Conservation (phyloP, 2,329 filamentous ascomycete species). For the Sporothrix pseudoabietina region DNA sequence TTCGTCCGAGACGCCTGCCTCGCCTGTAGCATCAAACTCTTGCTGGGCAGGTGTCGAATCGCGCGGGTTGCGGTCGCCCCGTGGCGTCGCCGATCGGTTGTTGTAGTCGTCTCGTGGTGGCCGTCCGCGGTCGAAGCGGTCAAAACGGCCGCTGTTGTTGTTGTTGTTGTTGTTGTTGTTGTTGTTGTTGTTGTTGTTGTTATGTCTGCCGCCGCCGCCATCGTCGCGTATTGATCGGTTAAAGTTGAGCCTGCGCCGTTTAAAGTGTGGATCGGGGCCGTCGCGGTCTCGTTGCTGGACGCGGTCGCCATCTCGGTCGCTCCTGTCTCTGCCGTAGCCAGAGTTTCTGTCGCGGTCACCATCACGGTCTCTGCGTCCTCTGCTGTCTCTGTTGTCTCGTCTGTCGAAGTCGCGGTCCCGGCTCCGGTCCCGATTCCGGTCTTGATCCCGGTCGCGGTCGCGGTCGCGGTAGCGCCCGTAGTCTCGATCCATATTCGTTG, state of each 20-base stretch:
- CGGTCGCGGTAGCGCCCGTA: slow-evolving; percentile 41
- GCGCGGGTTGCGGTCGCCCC: slow-evolving; percentile 29
- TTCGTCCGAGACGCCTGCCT: slow-evolving; percentile 63
- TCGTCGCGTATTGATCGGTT: slow-evolving; percentile 52
- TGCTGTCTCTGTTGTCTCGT: slow-evolving; percentile 28
- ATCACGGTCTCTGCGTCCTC: slow-evolving; percentile 32
- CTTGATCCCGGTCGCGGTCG: slow-evolving; percentile 42
- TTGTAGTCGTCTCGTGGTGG: slow-evolving; percentile 43
- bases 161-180: background rate
- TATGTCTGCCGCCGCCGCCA: slow-evolving; percentile 54
- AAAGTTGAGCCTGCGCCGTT: slow-evolving; percentile 65
- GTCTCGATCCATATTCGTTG: slow-evolving; percentile 29
- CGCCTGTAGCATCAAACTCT: slow-evolving; percentile 61
- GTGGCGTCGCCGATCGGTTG: slow-evolving; percentile 36
- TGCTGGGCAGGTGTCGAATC: slow-evolving; percentile 52
- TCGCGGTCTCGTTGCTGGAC: slow-evolving; percentile 23
- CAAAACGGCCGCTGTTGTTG: too few species aligned
- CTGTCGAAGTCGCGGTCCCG: slow-evolving; percentile 30
- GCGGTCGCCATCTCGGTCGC: background rate
- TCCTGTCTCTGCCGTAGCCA: slow-evolving; percentile 37
- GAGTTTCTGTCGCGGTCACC: slow-evolving; percentile 32
- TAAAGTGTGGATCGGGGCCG: slow-evolving; percentile 46
- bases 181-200: background rate
- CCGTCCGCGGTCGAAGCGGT: slow-evolving; percentile 48
- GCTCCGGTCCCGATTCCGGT: slow-evolving; percentile 39